These are phyloP conservation scores for Phoma sp. DNA, from an alignment of 2,329 filamentous ascomycete species.

Conservation along the genomic window DNA sequence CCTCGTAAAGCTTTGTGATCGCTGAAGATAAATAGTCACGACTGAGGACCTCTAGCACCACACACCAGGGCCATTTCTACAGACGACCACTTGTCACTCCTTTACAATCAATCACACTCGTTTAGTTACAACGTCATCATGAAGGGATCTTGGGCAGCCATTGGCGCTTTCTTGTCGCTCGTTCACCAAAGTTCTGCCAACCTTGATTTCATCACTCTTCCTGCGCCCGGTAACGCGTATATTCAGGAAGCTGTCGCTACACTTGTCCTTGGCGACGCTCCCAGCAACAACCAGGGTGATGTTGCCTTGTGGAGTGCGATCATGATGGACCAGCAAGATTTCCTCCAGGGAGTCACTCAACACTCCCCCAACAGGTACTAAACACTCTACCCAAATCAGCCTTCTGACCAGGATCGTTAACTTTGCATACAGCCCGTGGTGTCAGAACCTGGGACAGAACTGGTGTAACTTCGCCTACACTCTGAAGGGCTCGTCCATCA, in stretches of 20 bases:
- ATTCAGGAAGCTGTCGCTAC: constrained; percentile 28
- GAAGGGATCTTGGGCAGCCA: constrained; percentile 16
- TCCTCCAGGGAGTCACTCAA: constrained; percentile 34
- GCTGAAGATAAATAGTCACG: background rate
- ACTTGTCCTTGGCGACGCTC: constrained; percentile 26
- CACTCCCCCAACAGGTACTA: constrained; percentile 23
- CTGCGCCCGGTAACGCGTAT: constrained; percentile 18
- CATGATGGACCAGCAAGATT: constrained; percentile 31
- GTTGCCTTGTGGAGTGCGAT: constrained; percentile 34
- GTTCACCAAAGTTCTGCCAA: constrained; percentile 22
- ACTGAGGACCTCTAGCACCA: too few species aligned
- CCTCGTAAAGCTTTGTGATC: background rate
- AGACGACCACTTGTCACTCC: background rate
- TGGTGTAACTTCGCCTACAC: constrained; percentile 35
- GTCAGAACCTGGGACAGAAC: constrained; percentile 23
- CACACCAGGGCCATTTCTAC: too few species aligned
- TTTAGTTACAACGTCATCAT: background rate
- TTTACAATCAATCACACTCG: background rate
- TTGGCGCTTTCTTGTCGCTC: constrained; percentile 18
- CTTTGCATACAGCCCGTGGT: constrained; percentile 12
- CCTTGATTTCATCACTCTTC: constrained; percentile 29
- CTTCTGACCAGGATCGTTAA: background rate
- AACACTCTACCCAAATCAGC: background rate
- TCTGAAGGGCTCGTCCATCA: constrained; percentile 12
- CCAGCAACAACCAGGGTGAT: constrained; percentile 27